Conservation (phyloP, 768 basidiomycete species). For the Phanerochaete carnosa region DNA sequence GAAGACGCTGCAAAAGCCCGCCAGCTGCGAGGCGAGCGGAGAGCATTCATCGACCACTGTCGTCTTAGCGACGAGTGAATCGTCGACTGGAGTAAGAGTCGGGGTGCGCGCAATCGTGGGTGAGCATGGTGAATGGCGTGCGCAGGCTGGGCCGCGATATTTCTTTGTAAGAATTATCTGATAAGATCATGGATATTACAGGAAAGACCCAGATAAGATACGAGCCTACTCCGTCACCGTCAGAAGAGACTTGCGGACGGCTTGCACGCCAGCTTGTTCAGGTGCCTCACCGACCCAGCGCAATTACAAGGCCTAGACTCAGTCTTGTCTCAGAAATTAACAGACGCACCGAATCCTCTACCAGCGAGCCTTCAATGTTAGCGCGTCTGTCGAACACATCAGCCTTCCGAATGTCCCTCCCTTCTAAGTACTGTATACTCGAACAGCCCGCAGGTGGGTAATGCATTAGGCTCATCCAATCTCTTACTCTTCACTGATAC, state of each 20-base stretch:
- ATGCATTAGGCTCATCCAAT: too few relatives aligned
- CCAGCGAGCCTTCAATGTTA: too few relatives aligned
- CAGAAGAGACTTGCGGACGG: not conserved
- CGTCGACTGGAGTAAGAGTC: not conserved
- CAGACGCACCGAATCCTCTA: too few relatives aligned
- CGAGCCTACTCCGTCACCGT: too few relatives aligned
- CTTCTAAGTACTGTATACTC: too few relatives aligned
- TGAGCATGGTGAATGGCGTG: constrained; percentile 3
- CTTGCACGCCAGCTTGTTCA: constrained; percentile 99
- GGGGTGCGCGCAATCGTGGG: constrained; percentile 7
- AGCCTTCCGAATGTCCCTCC: too few relatives aligned
- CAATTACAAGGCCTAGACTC: too few relatives aligned
- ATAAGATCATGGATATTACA: not conserved
- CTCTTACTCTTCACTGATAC: too few relatives aligned
- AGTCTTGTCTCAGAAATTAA: too few relatives aligned
- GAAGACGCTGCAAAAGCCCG: not conserved
- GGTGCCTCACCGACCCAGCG: constrained; percentile 80
- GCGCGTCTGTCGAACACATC: too few relatives aligned
- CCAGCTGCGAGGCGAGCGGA: constrained; percentile 6
- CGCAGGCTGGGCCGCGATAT: not conserved
- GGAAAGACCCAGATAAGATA: not conserved
- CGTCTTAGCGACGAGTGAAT: not conserved
- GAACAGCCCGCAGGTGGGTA: too few relatives aligned
- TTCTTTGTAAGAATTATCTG: not conserved
- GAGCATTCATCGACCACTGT: constrained; percentile 1